Conservation (phyloP, 2,329 filamentous ascomycete genomes). For the Hypoxylon sp. region DNA sequence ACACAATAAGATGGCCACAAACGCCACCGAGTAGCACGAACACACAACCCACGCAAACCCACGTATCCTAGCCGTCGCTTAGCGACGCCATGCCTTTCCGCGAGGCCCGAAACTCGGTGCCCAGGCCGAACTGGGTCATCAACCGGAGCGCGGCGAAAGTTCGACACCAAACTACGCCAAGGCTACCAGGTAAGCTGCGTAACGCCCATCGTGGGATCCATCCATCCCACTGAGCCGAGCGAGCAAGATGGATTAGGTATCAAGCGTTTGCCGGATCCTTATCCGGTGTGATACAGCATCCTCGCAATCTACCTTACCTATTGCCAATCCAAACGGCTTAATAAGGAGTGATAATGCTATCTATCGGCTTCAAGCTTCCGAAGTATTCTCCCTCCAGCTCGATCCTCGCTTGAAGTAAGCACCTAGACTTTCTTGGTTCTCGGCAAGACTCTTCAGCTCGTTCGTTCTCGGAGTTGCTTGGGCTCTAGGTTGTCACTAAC, state of each 20-base stretch:
- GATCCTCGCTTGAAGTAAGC: neutral
- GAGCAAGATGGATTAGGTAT: no score
- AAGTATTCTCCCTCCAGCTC: neutral
- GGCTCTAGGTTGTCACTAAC: neutral
- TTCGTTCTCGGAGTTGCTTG: constrained; percentile 1
- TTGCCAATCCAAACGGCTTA: neutral
- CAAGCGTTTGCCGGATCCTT: constrained; percentile 1
- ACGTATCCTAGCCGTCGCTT: constrained; percentile 2
- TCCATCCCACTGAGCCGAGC: neutral
- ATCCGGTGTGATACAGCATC: constrained; percentile 9
- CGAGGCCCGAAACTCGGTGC: constrained; percentile 1
- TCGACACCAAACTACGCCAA: neutral
- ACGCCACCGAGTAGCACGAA: constrained; percentile 1
- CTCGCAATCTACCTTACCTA: constrained; percentile 12
- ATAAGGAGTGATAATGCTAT: neutral
- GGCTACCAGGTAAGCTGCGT: neutral
- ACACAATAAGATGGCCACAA: constrained; percentile 10
- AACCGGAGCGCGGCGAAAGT: constrained; percentile 1
- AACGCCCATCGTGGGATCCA: neutral
- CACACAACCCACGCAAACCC: neutral
- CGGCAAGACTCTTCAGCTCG: neutral
- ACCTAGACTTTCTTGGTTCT: neutral
- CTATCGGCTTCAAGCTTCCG: neutral
- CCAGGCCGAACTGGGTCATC: neutral
- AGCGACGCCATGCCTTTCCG: constrained; percentile 7